A percentile compares a stretch with the other conserved stretches of the same genome.
phyloP scores from a whole-genome alignment of 345 rosid genomes.

The Salix brachista region DNA sequence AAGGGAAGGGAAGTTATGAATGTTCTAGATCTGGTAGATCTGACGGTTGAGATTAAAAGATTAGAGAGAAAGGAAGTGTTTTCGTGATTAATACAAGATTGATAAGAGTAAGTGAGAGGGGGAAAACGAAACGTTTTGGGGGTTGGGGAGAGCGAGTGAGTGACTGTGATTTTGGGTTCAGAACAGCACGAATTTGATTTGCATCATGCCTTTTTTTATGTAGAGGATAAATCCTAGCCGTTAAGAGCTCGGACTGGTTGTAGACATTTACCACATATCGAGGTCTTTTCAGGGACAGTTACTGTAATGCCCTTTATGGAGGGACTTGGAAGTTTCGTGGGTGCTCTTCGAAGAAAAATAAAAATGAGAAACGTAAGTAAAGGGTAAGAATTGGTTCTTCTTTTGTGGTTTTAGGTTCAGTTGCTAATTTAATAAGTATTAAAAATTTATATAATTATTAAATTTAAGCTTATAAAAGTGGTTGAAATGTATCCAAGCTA shows the following conservation, averaged over 20 bases:
- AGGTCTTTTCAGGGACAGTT: not conserved
- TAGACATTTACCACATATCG: not conserved
- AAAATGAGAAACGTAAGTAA: too few species aligned
- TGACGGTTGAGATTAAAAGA: conserved; percentile 8
- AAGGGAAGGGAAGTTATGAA: not conserved
- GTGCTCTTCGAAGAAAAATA: not conserved
- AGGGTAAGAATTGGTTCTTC: too few species aligned
- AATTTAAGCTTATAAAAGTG: too few species aligned
- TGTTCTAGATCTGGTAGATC: conserved; percentile 9
- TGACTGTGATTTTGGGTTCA: not conserved
- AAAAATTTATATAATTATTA: too few species aligned
- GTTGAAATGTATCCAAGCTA: too few species aligned
- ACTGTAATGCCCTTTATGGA: not conserved
- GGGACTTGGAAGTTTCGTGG: not conserved
- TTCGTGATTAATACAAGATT: not conserved
- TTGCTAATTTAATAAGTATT: too few species aligned
- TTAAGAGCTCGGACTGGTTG: not conserved
- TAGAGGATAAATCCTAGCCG: conserved; percentile 9
- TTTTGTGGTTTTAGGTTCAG: too few species aligned
- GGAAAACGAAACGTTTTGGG: not conserved
- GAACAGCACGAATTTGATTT: not conserved
- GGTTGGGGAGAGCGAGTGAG: not conserved
- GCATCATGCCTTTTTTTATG: not conserved
- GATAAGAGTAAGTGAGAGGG: not conserved
- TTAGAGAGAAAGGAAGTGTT: not conserved